Evolutionary conservation across 306 rosid species (phyloP).

Genomic region (Casuarina equisetifolia): DNA sequence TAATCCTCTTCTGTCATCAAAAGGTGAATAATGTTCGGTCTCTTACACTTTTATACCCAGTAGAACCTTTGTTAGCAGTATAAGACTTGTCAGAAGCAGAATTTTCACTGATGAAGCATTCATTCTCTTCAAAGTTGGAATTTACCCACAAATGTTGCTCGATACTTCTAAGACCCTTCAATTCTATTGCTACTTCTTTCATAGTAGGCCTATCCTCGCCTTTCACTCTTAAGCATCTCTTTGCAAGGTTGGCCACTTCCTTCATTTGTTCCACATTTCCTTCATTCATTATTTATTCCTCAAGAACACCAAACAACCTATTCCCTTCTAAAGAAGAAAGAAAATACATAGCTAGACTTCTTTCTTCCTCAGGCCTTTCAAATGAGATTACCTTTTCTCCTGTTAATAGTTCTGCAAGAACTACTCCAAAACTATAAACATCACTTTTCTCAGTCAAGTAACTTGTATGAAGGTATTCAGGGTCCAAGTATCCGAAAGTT

Average conservation of each 20-base stretch:
- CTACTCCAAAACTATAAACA: slow-evolving; percentile 48
- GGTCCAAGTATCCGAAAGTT: slow-evolving; percentile 34
- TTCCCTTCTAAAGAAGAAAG: slow-evolving; percentile 18
- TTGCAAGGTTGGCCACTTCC: slow-evolving; percentile 20
- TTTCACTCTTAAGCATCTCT: slow-evolving; percentile 6
- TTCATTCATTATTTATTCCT: not conserved
- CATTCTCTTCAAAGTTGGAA: too few relatives aligned
- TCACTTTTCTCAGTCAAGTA: slow-evolving; percentile 20
- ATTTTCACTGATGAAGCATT: too few relatives aligned
- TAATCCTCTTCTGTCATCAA: too few relatives aligned
- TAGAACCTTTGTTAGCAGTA: too few relatives aligned
- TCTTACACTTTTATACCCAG: too few relatives aligned
- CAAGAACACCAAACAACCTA: slow-evolving; percentile 22
- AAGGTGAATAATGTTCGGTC: too few relatives aligned
- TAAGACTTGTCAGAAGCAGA: too few relatives aligned
- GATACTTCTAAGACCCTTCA: too few relatives aligned
- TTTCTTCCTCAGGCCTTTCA: slow-evolving; percentile 20
- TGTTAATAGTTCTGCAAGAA: slow-evolving; percentile 29
- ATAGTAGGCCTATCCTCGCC: slow-evolving; percentile 21
- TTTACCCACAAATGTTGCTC: too few relatives aligned
- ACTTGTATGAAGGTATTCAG: slow-evolving; percentile 24
- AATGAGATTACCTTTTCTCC: slow-evolving; percentile 28
- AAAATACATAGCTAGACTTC: slow-evolving; percentile 29
- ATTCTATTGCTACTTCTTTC: slow-evolving; percentile 32
- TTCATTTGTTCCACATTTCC: slow-evolving; percentile 20